A percentile compares a stretch with the other conserved stretches of the same genome.
phyloP scores from a whole-genome alignment of 2,329 filamentous ascomycete species.

The Ophiosphaerella korrae region DNA sequence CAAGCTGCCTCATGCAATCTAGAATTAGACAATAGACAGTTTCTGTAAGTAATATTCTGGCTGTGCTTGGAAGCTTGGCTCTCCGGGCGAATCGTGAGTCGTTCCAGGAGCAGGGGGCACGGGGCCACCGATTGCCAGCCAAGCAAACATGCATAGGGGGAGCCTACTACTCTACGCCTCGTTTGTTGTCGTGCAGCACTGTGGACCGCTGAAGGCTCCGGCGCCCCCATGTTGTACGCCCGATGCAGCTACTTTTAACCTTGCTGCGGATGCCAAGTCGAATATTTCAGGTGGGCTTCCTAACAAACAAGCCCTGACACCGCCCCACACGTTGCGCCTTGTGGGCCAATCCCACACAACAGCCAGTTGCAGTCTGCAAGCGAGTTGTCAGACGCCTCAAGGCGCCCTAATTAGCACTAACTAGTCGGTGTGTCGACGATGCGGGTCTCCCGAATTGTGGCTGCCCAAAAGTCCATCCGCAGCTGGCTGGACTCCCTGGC shows the following conservation, averaged over 20 bases:
- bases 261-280: slow-evolving; percentile 14
- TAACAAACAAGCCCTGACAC: slow-evolving; percentile 12
- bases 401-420: slow-evolving; percentile 18
- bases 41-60: slow-evolving; percentile 17
- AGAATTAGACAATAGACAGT: slow-evolving; percentile 28
- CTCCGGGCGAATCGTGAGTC: slow-evolving; percentile 9
- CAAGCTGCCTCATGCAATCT: slow-evolving; percentile 9
- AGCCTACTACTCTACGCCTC: slow-evolving; percentile 12
- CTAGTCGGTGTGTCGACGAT: slow-evolving; percentile 19
- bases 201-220: slow-evolving; percentile 18
- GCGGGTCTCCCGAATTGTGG: slow-evolving; percentile 16
- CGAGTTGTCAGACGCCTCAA: slow-evolving; percentile 6
- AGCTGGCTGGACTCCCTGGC: slow-evolving; percentile 16
- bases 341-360: slow-evolving; percentile 7
- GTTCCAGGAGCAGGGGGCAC: slow-evolving; percentile 10
- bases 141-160: slow-evolving; percentile 12
- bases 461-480: slow-evolving; percentile 21
- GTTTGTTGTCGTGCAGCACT: slow-evolving; percentile 9
- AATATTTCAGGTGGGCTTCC: slow-evolving; percentile 1
- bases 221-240: neutral
- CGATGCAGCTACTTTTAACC: slow-evolving; percentile 2
- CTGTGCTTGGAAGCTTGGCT: slow-evolving; percentile 11
- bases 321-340: slow-evolving; percentile 10
- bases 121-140: slow-evolving; percentile 18
- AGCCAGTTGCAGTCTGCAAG: slow-evolving; percentile 1